These are phyloP conservation scores for Phoma sp. DNA, from an alignment of 2,329 filamentous ascomycete genomes.

Conservation along the genomic window DNA sequence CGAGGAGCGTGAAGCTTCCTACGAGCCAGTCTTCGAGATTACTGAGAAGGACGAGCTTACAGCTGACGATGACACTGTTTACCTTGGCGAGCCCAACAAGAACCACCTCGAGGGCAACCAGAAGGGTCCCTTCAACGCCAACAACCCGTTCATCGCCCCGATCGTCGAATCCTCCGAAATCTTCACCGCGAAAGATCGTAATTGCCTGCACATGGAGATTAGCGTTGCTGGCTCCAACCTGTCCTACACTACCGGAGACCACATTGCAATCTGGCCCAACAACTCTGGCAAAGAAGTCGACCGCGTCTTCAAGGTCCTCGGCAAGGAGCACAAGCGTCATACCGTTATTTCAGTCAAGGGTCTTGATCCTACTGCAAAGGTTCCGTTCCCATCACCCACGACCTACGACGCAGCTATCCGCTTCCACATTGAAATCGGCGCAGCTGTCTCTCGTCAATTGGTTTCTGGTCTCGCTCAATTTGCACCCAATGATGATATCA, in stretches of 20 bases:
- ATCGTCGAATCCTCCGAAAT: slow-evolving; percentile 90
- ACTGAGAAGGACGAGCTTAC: slow-evolving; percentile 77
- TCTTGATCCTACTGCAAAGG: slow-evolving; percentile 93
- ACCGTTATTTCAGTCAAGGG: slow-evolving; percentile 87
- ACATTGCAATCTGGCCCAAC: slow-evolving; percentile 96
- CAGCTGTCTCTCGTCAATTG: slow-evolving; percentile 95
- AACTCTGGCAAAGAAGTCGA: slow-evolving; percentile 94
- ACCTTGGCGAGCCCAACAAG: slow-evolving; percentile 95
- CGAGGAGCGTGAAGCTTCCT: slow-evolving; percentile 94
- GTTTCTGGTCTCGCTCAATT: slow-evolving; percentile 87
- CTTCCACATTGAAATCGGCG: slow-evolving; percentile 97
- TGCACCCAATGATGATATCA: slow-evolving; percentile 81
- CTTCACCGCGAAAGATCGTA: slow-evolving; percentile 87
- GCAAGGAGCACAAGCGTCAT: slow-evolving; percentile 77
- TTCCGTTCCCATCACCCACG: slow-evolving; percentile 95
- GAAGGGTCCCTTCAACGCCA: slow-evolving; percentile 91
- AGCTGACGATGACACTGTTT: slow-evolving; percentile 80
- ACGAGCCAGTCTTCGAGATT: slow-evolving; percentile 90
- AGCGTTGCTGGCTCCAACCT: slow-evolving; percentile 89
- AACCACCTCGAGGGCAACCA: slow-evolving; percentile 86
- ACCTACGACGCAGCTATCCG: slow-evolving; percentile 93
- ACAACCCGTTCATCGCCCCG: slow-evolving; percentile 96
- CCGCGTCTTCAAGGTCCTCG: slow-evolving; percentile 81
- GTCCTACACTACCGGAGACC: slow-evolving; percentile 94
- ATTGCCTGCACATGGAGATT: slow-evolving; percentile 96